phyloP scores from a whole-genome alignment of 257 asterid genomes.

The Echites panduratus region DNA sequence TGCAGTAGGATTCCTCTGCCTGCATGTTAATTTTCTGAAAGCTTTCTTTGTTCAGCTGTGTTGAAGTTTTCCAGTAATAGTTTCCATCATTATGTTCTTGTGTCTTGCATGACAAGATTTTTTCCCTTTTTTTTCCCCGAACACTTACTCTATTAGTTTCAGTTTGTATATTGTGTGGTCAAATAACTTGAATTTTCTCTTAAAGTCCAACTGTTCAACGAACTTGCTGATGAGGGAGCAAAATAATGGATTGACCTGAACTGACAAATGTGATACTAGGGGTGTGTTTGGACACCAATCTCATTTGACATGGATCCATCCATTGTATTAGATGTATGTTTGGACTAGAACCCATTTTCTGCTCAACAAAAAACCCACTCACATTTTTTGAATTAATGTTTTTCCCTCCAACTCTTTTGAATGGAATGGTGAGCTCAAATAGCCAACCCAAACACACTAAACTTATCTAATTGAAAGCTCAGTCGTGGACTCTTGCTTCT shows the following conservation, averaged over 20 bases:
- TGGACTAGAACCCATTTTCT: no score
- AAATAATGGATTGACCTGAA: neutral
- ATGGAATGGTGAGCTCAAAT: no score
- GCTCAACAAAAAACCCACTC: no score
- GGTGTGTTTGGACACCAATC: no score
- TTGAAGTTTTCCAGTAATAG: neutral
- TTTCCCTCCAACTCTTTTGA: no score
- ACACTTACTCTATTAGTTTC: neutral
- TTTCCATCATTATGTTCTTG: neutral
- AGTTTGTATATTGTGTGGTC: neutral
- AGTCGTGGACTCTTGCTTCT: neutral
- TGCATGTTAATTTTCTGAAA: neutral
- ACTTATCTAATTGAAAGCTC: neutral
- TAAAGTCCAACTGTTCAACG: neutral
- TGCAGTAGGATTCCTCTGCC: neutral
- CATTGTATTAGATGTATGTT: no score
- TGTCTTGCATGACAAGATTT: neutral
- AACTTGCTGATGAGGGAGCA: neutral
- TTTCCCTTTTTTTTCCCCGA: no score
- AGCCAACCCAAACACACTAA: no score
- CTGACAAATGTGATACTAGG: neutral
- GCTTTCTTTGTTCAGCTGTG: neutral
- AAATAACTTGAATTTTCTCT: neutral
- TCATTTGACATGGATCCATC: no score
- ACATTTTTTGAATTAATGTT: no score